Conservation (phyloP, 768 basidiomycete species). For the Phallus indusiatus region DNA sequence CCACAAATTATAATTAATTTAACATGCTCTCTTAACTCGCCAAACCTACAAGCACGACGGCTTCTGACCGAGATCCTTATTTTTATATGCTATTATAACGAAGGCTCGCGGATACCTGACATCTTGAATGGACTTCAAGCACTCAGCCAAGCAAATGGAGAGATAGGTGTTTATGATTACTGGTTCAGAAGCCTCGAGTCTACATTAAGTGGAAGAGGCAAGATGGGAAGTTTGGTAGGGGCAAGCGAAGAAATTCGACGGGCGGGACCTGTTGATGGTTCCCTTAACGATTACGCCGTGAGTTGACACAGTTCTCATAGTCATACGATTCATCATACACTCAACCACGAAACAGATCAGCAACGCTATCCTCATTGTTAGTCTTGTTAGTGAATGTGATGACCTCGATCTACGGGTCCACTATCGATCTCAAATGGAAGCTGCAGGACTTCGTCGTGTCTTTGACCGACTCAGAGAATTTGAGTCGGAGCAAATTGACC, state of each 20-base stretch:
- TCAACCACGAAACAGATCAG: slow-evolving; percentile 36
- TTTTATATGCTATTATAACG: slow-evolving; percentile 61
- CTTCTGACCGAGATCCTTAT: slow-evolving; percentile 69
- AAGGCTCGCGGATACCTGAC: slow-evolving; percentile 47
- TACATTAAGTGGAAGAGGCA: slow-evolving; percentile 73
- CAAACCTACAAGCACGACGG: slow-evolving; percentile 70
- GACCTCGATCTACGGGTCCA: slow-evolving; percentile 82
- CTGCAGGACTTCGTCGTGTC: slow-evolving; percentile 70
- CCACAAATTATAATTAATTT: slow-evolving; percentile 69
- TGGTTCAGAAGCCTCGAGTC: slow-evolving; percentile 83
- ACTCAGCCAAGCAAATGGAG: slow-evolving; percentile 55
- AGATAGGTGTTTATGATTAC: slow-evolving; percentile 62
- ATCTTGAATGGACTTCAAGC: slow-evolving; percentile 70
- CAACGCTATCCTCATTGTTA: slow-evolving; percentile 67
- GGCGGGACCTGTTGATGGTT: slow-evolving; percentile 51
- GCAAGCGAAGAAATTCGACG: slow-evolving; percentile 85
- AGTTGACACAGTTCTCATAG: slow-evolving; percentile 19
- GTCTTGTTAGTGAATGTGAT: slow-evolving; percentile 52
- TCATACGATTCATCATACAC: neutral
- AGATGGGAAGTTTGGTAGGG: slow-evolving; percentile 93
- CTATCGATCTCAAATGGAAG: slow-evolving; percentile 82
- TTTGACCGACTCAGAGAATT: slow-evolving; percentile 61
- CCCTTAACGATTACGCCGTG: slow-evolving; percentile 82
- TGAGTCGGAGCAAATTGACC: slow-evolving; percentile 53
- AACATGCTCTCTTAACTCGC: slow-evolving; percentile 72